Base-by-base conservation (phyloP, 768 basidiomycete species). In the Tylopilus subfusipes region DNA sequence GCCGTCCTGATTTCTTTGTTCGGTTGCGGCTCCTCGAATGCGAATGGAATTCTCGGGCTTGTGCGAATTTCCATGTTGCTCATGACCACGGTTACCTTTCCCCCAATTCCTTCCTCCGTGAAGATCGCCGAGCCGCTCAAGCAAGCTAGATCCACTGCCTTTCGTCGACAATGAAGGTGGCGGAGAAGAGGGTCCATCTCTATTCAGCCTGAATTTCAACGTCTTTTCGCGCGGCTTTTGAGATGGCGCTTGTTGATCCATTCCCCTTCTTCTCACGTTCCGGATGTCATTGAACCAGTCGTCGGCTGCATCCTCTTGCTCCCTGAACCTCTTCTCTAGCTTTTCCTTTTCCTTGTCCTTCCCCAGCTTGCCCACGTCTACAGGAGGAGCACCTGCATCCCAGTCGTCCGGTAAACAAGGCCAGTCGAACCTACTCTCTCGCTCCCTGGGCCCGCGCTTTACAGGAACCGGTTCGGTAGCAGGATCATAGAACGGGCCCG, bases 401-500 rank as follows among this genome's bases (percentile, higher is more conserved):
- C 79, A 79, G 10, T 76, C 72, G 27, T 78, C 78, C 0, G 72
- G 70, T 38, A 78, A 67, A 42, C 33, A 27, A 25, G 53, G 49
- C 48, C 65, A 61, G 31, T 75, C 69, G 2, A 64, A 68, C 24
- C 60, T 30, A 13, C 39, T 33, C 22, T 47, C 59, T 48, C 53
- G 64, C 40, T 79, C 77, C 73, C 78, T 74, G 12, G 69, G 71
- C 10, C 63, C 64, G 25, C 75, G 76, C 54, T 61, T 67, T 45
- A 73, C 62, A 11, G 60, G 53, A 27, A 68, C 50, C 1, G 67
- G 64, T 30, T 74, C 71, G 14, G 71, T 57, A 55, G 65, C 63
- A 5, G 76, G 73, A 56, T 81, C 77, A 48, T 74, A 80, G 70
- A 90, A 92, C 8, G 90, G 90, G 1, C 89, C 86, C 0, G 77